These are phyloP conservation scores for Stachybotrys chlorohalonatus DNA, from an alignment of 2,329 filamentous ascomycete genomes.

Conservation along the genomic window DNA sequence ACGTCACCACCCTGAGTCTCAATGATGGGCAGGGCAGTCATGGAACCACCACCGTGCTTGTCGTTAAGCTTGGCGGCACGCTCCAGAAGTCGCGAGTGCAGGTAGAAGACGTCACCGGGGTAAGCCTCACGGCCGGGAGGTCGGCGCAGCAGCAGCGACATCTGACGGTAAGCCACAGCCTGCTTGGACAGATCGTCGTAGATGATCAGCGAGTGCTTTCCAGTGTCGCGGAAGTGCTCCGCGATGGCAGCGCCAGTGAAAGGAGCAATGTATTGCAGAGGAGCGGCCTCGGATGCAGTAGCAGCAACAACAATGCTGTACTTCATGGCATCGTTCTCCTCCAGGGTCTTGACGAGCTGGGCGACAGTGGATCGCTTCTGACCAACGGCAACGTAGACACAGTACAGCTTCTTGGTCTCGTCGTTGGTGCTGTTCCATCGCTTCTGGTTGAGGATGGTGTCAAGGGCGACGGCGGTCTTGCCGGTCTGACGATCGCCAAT, in stretches of 20 bases:
- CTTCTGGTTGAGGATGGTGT: conserved; percentile 99
- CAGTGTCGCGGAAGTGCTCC: conserved; percentile 74
- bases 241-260: conserved; percentile 68
- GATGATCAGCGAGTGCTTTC: conserved; percentile 82
- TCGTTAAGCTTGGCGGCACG: conserved; percentile 99
- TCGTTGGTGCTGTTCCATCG: conserved; percentile 84
- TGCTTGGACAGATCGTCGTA: conserved; percentile 98
- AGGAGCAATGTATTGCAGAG: conserved; percentile 87
- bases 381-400: conserved; percentile 96
- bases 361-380: conserved; percentile 99
- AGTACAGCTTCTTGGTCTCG: conserved; percentile 99
- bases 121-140: conserved; percentile 98
- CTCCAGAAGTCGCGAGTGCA: conserved; percentile 98
- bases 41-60: conserved; percentile 87
- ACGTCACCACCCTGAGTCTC: conserved; percentile 99
- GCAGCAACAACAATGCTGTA: conserved; percentile 91
- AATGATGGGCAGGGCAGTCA: conserved; percentile 95
- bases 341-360: conserved; percentile 98
- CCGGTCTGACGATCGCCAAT: conserved; percentile 99
- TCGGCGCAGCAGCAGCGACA: conserved; percentile 96
- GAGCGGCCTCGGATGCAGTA: conserved; percentile 93
- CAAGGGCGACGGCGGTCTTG: conserved; percentile 97
- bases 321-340: conserved; percentile 99
- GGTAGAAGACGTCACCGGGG: conserved; percentile 98
- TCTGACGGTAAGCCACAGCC: conserved; percentile 95